phyloP scores from a whole-genome alignment of 495 filamentous ascomycete species.

The Talaromyces stipitatus region DNA sequence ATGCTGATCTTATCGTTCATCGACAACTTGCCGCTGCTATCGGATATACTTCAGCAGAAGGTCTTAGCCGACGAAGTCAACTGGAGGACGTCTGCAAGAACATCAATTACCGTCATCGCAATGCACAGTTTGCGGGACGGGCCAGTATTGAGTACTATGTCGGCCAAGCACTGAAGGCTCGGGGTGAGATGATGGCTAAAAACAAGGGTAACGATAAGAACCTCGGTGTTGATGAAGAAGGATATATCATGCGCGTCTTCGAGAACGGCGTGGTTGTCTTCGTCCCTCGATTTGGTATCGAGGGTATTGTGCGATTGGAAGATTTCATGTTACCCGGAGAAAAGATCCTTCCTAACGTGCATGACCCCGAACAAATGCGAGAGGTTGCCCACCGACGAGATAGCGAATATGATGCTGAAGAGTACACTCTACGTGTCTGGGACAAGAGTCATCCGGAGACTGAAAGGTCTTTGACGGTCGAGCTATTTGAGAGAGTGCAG shows the following conservation, averaged over 20 bases:
- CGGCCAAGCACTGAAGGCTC: constrained; percentile 85
- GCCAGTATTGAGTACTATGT: constrained; percentile 96
- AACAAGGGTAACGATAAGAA: constrained; percentile 25
- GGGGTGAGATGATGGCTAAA: constrained; percentile 46
- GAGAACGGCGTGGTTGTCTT: constrained; percentile 95
- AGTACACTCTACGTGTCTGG: constrained; percentile 59
- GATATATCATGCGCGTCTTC: constrained; percentile 93
- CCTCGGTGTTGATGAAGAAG: constrained; percentile 64
- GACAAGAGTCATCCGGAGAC: constrained; percentile 39
- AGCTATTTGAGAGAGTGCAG: constrained; percentile 82
- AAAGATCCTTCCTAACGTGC: constrained; percentile 12
- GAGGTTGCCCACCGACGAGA: constrained; percentile 42
- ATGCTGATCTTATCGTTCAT: constrained; percentile 90
- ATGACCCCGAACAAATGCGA: constrained; percentile 28
- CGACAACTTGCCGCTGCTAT: constrained; percentile 93
- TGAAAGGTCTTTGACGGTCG: constrained; percentile 52
- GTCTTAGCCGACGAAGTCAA: constrained; percentile 61
- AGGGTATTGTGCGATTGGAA: constrained; percentile 75
- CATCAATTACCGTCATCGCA: constrained; percentile 94
- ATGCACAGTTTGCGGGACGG: constrained; percentile 89
- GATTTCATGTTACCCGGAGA: constrained; percentile 74
- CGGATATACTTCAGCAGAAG: constrained; percentile 71
- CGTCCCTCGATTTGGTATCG: constrained; percentile 91
- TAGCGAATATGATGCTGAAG: constrained; percentile 73
- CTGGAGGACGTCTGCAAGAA: constrained; percentile 94